Evolutionary conservation across 345 rosid genomes (phyloP), one percentile per base, ranked within the genome.

Genomic region (Syzygium jambos): DNA sequence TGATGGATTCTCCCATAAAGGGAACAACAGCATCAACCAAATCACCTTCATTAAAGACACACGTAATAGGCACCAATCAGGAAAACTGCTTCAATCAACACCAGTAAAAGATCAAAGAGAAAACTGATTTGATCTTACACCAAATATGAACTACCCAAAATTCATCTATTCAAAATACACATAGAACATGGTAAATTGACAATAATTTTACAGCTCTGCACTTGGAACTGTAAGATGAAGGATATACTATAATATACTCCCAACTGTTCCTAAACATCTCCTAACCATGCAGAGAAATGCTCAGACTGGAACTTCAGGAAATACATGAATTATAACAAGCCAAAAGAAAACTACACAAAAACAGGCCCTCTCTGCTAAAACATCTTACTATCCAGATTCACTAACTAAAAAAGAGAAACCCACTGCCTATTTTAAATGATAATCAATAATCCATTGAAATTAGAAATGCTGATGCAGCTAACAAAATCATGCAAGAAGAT

Each of bases 1-100:
- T 88, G 43, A 96, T 95, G 41, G 99, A 96, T 93, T 96, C 98
- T 14, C 96, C 99, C 97, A 96, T 95, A 90, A 93, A 93, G 80
- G 99, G 98, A 52, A 96, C 99, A 90, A 95, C 93, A 86, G 91
- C 96, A 86, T 95, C 96, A 85, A 94, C 95, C 90, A 92, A 84
- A 88, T 94, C 95, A 61, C 92, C 97, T 94, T 80, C 86, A 90
- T 21, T 86, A 89, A 25, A 49, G 51, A 51, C 54, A 88, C 11
- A 34, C 8, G 61, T 52, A 46, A 53, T 78, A 22, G 29, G 83
- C 7, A 19, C 61, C 9, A 11, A 55, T 86, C 46, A 78, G 30
- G 30, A 27, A 51, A 46, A 77, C 29, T 19, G 51, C 15, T 22
- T 53, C 59, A 52, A 52, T 63, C 34, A 73, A 85, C 68, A 78